A percentile compares a stretch with the other conserved stretches of the same genome.
Evolutionary conservation across 805 yeast species (phyloP).

Genomic region (Metschnikowia bowlesiae): DNA sequence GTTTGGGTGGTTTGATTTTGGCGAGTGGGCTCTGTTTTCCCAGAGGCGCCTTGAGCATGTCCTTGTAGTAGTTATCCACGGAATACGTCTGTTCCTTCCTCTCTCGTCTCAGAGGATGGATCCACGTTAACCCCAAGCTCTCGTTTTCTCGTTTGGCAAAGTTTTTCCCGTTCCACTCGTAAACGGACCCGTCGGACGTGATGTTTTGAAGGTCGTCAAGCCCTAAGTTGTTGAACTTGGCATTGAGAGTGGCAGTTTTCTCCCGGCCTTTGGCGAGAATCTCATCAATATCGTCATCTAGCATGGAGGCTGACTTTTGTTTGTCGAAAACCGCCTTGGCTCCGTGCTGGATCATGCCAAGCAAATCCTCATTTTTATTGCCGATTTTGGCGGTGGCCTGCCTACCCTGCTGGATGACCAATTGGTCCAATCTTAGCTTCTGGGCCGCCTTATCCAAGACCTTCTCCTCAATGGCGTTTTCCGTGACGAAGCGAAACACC

Average conservation of each 20-base stretch:
- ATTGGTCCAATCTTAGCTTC: constrained; percentile 84
- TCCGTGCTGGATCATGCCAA: constrained; percentile 96
- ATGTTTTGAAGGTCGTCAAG: constrained; percentile 91
- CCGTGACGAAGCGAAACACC: constrained; percentile 90
- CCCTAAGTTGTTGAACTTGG: constrained; percentile 80
- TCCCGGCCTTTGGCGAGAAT: constrained; percentile 77
- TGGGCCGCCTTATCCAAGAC: constrained; percentile 95
- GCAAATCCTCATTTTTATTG: constrained; percentile 73
- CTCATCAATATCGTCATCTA: constrained; percentile 73
- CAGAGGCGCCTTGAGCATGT: constrained; percentile 45
- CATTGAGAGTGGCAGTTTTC: constrained; percentile 73
- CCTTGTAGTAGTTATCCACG: constrained; percentile 71
- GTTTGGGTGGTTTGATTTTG: constrained; percentile 31
- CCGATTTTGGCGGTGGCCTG: constrained; percentile 47
- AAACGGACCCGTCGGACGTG: constrained; percentile 82
- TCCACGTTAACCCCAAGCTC: constrained; percentile 49
- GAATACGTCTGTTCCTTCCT: constrained; percentile 76
- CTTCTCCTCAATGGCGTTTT: constrained; percentile 93
- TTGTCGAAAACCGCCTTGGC: constrained; percentile 82
- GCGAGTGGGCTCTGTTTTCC: constrained; percentile 7
- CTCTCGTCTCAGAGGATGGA: constrained; percentile 71
- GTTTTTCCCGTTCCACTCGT: constrained; percentile 94
- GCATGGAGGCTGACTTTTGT: constrained; percentile 23
- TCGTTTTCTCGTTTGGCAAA: constrained; percentile 54
- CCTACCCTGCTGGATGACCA: constrained; percentile 84